Conservation (phyloP, 2,329 filamentous ascomycete species). For the Fusarium floridanum region DNA sequence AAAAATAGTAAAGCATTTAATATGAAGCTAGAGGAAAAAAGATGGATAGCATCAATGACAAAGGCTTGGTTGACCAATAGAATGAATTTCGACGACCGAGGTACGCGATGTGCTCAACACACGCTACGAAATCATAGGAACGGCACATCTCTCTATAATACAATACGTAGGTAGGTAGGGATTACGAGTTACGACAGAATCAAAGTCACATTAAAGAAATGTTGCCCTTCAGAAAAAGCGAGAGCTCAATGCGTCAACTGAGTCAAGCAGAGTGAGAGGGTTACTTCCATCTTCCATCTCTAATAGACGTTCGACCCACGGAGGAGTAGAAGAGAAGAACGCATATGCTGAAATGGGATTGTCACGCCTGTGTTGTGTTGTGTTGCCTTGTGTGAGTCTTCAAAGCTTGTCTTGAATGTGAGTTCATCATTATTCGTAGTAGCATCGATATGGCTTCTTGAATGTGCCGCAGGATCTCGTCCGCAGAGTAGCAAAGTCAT, state of each 20-base stretch:
- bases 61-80: neutral
- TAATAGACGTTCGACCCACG: conserved; percentile 68
- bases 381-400: neutral
- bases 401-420: conserved; percentile 5
- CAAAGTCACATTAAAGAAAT: conserved; percentile 37
- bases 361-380: conserved; percentile 14
- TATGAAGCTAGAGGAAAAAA: neutral
- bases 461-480: conserved; percentile 5
- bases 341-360: conserved; percentile 66
- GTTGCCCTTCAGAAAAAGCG: conserved; percentile 63
- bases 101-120: neutral
- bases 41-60: neutral
- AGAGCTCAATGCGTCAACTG: conserved; percentile 58
- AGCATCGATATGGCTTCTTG: conserved; percentile 17
- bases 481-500: conserved; percentile 15
- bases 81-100: neutral
- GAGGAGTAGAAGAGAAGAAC: conserved; percentile 61
- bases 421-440: conserved; percentile 34
- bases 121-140: neutral
- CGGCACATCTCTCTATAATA: neutral
- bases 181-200: neutral
- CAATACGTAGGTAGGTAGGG: neutral
- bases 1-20: neutral
- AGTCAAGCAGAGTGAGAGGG: conserved; percentile 67
- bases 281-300: conserved; percentile 64